Conservation (phyloP, 805 yeast species). For the Kodamaea leandrae region DNA sequence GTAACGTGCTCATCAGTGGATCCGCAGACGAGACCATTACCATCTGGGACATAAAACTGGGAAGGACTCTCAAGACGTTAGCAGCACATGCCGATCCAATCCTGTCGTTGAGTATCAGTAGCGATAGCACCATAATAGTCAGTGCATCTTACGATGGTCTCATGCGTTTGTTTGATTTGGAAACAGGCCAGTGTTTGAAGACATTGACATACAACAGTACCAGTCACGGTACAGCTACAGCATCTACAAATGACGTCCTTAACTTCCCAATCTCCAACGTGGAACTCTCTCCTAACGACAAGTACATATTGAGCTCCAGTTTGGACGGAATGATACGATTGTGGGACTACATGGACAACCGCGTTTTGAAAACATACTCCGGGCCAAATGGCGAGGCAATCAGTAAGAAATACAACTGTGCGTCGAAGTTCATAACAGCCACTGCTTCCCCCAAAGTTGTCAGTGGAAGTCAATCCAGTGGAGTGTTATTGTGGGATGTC, state of each 20-base stretch:
- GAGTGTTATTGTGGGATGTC: slow-evolving; percentile 63
- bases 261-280: slow-evolving; percentile 75
- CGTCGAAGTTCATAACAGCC: slow-evolving; percentile 48
- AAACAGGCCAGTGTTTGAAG: slow-evolving; percentile 86
- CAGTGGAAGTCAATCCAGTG: slow-evolving; percentile 60
- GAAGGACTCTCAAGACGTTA: slow-evolving; percentile 68
- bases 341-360: slow-evolving; percentile 85
- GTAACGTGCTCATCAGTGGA: slow-evolving; percentile 76
- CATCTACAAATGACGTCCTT: slow-evolving; percentile 48
- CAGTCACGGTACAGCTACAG: slow-evolving; percentile 56
- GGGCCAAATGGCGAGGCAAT: slow-evolving; percentile 27
- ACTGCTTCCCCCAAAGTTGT: slow-evolving; percentile 41
- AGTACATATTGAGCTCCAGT: slow-evolving; percentile 71
- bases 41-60: slow-evolving; percentile 80
- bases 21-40: slow-evolving; percentile 89
- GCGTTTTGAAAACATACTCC: slow-evolving; percentile 69
- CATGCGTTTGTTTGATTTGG: slow-evolving; percentile 83
- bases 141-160: slow-evolving; percentile 92
- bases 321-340: slow-evolving; percentile 74
- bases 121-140: slow-evolving; percentile 77
- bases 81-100: slow-evolving; percentile 95
- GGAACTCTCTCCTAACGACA: slow-evolving; percentile 75
- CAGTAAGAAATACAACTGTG: slow-evolving; percentile 53
- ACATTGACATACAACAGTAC: slow-evolving; percentile 77
- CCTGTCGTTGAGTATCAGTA: slow-evolving; percentile 66